Conservation (phyloP, 2,329 filamentous ascomycete genomes). For the Penicillium aurantiogriseum region DNA sequence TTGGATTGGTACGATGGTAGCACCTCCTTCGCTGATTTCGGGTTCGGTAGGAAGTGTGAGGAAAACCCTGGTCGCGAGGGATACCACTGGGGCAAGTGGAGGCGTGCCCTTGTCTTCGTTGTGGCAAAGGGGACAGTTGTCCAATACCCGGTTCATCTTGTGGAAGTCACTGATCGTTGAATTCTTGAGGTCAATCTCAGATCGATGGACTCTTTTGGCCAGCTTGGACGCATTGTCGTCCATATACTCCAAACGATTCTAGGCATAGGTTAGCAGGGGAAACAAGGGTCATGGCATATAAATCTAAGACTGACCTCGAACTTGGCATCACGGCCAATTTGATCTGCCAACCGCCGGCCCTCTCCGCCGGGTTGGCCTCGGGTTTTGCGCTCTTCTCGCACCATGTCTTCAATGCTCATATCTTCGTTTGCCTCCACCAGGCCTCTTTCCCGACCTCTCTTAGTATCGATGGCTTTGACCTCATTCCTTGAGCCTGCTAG, state of each 20-base stretch:
- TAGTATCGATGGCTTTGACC: constrained; percentile 74
- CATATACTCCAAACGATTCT: constrained; percentile 90
- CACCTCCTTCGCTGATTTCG: constrained; percentile 77
- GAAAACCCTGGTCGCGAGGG: constrained; percentile 80
- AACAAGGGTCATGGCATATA: neutral
- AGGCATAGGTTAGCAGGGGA: neutral
- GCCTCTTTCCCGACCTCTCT: constrained; percentile 79
- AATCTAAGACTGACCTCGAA: constrained; percentile 60
- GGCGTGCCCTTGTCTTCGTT: constrained; percentile 79
- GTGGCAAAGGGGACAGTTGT: constrained; percentile 85
- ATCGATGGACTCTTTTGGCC: constrained; percentile 81
- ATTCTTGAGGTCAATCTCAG: constrained; percentile 82
- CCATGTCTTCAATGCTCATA: constrained; percentile 96
- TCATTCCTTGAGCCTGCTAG: constrained; percentile 73
- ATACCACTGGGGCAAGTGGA: constrained; percentile 80
- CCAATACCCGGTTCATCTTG: constrained; percentile 80
- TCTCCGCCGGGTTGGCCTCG: constrained; percentile 75
- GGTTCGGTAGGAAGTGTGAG: constrained; percentile 87
- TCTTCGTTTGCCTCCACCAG: constrained; percentile 87
- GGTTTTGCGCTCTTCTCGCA: constrained; percentile 87
- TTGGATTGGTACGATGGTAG: constrained; percentile 83
- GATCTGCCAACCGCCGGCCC: constrained; percentile 77
- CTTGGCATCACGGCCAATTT: constrained; percentile 88
- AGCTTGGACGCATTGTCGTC: constrained; percentile 94
- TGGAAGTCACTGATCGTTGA: constrained; percentile 84